Evolutionary conservation across 202 grass and related monocot genomes (phyloP), one percentile per base, ranked within the genome.

Genomic region (Carex arenaria): DNA sequence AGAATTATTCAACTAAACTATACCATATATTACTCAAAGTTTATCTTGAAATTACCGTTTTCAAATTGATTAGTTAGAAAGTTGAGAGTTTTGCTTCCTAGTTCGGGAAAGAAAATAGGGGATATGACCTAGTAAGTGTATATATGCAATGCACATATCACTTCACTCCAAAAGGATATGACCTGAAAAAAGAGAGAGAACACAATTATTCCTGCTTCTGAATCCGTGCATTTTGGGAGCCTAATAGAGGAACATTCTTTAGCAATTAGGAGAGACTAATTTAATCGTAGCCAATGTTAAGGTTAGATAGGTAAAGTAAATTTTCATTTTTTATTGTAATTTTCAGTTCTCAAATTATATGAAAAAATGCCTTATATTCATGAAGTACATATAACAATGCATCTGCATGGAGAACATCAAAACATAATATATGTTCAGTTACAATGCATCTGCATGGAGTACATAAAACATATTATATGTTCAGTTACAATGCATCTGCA

Each of bases 111-210:
- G 67, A 42, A 22, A 45, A 45, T 70, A 70, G 2, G 17, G 38
- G 9, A 43, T 67, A 67, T 70, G 67, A 22, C 38, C 17, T 42
- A 45, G 45, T 12, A 70, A 45, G 67, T 47, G 67, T 30, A 30
- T 34, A 66, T 67, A 5, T 38, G 12, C 20, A 23, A 52, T 14
- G 19, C 52, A 54, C 12, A 45, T 19, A 17, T 30, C 40, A 52
- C 20, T 53, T 22, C 12, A 53, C 13, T 34, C 11, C 11, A 67
- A 82, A 82, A 82, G 79, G 79, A 82, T 82, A 82, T 82, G 79
- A 82, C 79, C 79, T 82, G 79, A 68, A 82, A 68, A 7, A 65
- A 81, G 36, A 82, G 30, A 53, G 30, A 23, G 31, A 20, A 53
- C n/a, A 82, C 9, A 59, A 17, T 61, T 19, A 79, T 38, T 67